Evolutionary conservation across 192 early-diverging fungal species (phyloP), one percentile per base, ranked within the genome.

Genomic region (Linnemannia hyalina): DNA sequence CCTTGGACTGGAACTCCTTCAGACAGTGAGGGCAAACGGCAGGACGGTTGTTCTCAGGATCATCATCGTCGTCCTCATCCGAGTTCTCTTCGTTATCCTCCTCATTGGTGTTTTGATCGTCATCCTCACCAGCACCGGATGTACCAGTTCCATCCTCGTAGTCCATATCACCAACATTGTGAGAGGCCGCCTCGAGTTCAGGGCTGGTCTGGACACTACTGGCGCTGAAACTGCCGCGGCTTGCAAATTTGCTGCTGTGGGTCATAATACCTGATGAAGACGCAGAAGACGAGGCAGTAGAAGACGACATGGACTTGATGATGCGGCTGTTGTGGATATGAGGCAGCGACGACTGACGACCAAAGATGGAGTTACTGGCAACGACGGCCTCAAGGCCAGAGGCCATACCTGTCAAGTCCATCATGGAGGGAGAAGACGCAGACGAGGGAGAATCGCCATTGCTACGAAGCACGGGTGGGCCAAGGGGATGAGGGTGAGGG

Each of bases 1-100:
- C 84, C 42, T 77, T 77, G 35, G 84, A 80, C 16, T 77, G 55
- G 29, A 86, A 86, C 18, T 77, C 75, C 38, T 80, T 80, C 15
- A 38, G 40, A 32, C 84, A 86, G 11, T 77, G 68, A 0, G 75
- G 79, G 57, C 83, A 85, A 7, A 41, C 52, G 0, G 65, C 75
- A 23, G 83, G 75, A 1, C 82, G 72, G 23, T 29, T 46, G 49
- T 63, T 76, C 7, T 83, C 82, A 0, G 23, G 23, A 57, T 78
- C 77, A 16, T 78, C 82, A 52, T 63, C 68, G 32, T 81, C 83
- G 2, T 81, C 72, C 4, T 76, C 69, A 26, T 40, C 77, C 29
- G 10, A 22, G 15, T 38, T 52, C 0, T 65, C 16, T 6, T 73
- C 57, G 20, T 78, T 49, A 40, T 71, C 69, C 4, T 18, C 63